Percentiles rank a stretch among this genome's conserved stretches.
These are phyloP conservation scores for Xerocomus potaroensis DNA, from an alignment of 768 basidiomycete genomes.

Conservation along the genomic window DNA sequence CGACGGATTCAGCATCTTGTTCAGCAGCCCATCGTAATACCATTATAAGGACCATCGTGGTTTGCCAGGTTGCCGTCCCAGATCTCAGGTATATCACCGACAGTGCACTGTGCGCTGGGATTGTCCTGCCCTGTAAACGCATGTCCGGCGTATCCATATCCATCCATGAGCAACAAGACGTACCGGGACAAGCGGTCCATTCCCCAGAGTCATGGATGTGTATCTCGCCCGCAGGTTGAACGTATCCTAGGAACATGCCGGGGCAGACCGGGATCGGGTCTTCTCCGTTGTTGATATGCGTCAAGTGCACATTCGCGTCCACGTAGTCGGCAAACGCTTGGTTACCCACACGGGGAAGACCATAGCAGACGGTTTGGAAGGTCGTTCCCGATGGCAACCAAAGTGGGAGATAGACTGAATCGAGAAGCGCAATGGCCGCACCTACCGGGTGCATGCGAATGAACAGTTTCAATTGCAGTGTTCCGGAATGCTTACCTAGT, in stretches of 20 bases:
- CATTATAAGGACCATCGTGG: constrained; percentile 42
- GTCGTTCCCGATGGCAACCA: constrained; percentile 31
- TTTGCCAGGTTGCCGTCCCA: constrained; percentile 38
- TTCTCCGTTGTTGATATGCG: constrained; percentile 51
- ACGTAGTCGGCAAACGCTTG: constrained; percentile 57
- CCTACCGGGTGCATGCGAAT: constrained; percentile 14
- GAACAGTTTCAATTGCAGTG: not conserved
- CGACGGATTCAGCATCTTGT: too few species aligned
- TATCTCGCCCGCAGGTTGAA: constrained; percentile 39
- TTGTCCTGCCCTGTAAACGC: constrained; percentile 49
- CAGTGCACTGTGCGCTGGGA: constrained; percentile 33
- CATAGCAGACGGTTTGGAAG: constrained; percentile 32
- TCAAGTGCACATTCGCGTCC: constrained; percentile 42
- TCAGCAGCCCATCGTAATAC: constrained; percentile 25
- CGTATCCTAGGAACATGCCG: constrained; percentile 35
- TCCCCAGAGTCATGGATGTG: constrained; percentile 41
- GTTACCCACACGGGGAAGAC: constrained; percentile 47
- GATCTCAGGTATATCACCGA: constrained; percentile 35
- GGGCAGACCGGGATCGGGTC: constrained; percentile 38
- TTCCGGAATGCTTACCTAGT: constrained; percentile 23
- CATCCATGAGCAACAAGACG: not conserved
- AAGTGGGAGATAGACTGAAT: constrained; percentile 37
- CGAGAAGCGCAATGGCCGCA: constrained; percentile 37
- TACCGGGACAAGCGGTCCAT: constrained; percentile 56
- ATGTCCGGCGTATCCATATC: not conserved